Evolutionary conservation across 2,329 filamentous ascomycete species (phyloP).

Genomic region (Fusarium armeniacum): DNA sequence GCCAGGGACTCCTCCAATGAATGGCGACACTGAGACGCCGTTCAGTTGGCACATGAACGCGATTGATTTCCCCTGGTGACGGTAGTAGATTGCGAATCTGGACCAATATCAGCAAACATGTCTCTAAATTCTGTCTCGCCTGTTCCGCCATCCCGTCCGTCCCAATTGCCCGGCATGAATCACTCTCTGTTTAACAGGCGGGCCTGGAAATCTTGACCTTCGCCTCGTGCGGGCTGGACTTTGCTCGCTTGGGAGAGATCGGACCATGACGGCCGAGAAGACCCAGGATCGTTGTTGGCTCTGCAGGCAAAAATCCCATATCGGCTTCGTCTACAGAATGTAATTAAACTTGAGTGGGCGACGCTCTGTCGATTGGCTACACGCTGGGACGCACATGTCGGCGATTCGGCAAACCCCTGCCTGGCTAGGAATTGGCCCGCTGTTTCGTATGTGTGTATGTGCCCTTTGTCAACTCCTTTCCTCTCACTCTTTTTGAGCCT

Average conservation of each 20-base stretch:
- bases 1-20: constrained; percentile 26
- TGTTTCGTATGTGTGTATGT: constrained; percentile 11
- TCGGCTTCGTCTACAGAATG: constrained; percentile 31
- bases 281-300: constrained; percentile 7
- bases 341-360: constrained; percentile 48
- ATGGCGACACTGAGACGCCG: constrained; percentile 6
- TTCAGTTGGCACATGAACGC: constrained; percentile 19
- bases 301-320: constrained; percentile 20
- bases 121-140: constrained; percentile 30
- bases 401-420: constrained; percentile 37
- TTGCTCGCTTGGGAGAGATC: constrained; percentile 25
- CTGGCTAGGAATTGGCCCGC: constrained; percentile 27
- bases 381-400: constrained; percentile 22
- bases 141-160: constrained; percentile 26
- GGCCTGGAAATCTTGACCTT: constrained; percentile 6
- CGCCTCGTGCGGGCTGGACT: constrained; percentile 9
- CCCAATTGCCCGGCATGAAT: constrained; percentile 13
- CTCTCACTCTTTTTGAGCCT: constrained; percentile 2
- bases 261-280: constrained; percentile 34
- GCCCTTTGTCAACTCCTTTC: constrained; percentile 22
- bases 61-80: constrained; percentile 21
- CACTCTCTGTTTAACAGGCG: constrained; percentile 1
- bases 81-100: constrained; percentile 21
- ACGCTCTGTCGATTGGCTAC: constrained; percentile 43
- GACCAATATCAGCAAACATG: constrained; percentile 15